Conservation (phyloP, 768 basidiomycete genomes). For the Filobasidium floriforme region DNA sequence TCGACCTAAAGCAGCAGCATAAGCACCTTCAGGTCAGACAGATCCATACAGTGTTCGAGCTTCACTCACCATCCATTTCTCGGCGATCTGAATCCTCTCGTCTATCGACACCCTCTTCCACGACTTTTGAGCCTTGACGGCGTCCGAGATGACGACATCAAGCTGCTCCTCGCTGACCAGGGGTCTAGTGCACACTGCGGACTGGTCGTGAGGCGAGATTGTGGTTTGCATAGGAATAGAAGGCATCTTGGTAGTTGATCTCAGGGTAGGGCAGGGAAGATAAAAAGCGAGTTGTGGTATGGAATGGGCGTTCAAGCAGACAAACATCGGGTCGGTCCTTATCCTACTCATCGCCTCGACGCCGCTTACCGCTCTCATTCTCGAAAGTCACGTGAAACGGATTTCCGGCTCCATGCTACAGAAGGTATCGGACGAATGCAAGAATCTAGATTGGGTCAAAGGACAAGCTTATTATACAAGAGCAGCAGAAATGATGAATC, state of each 20-base stretch:
- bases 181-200: conserved; percentile 58
- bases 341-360: too few species aligned
- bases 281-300: too few species aligned
- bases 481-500: conserved; percentile 32
- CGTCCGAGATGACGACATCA: conserved; percentile 54
- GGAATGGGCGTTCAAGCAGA: too few species aligned
- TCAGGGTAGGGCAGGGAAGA: not conserved
- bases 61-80: conserved; percentile 59
- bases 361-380: not conserved
- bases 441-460: not conserved
- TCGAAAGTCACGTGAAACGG: not conserved
- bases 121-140: conserved; percentile 61
- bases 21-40: conserved; percentile 4
- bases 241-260: conserved; percentile 8
- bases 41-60: conserved; percentile 20
- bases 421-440: not conserved
- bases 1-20: conserved; percentile 46
- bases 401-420: not conserved
- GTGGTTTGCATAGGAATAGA: conserved; percentile 59
- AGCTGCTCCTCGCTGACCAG: conserved; percentile 61
- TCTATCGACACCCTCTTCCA: conserved; percentile 60
- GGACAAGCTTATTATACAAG: conserved; percentile 8
- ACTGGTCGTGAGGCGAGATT: conserved; percentile 70
- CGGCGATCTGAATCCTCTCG: conserved; percentile 63
- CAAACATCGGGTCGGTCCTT: too few species aligned